Evolutionary conservation across 208 protist genomes (phyloP).

Genomic region (Acanthamoeba triangularis): DNA sequence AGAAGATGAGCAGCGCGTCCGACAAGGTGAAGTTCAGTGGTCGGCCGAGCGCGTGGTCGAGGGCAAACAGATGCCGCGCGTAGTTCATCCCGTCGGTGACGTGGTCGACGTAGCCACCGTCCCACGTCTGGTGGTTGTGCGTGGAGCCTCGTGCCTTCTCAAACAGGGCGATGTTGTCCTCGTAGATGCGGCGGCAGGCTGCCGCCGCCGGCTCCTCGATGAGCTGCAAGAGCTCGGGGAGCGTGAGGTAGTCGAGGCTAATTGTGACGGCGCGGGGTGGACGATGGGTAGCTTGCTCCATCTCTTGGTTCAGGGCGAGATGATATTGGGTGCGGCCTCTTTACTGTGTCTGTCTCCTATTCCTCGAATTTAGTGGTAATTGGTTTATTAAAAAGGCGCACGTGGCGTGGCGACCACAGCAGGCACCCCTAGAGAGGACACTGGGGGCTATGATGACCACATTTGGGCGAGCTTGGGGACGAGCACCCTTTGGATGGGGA

Average conservation of each 20-base stretch:
- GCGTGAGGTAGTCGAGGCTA: not conserved
- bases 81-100: constrained; percentile 62
- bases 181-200: constrained; percentile 1
- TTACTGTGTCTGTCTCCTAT: too few relatives aligned
- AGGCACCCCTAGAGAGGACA: too few relatives aligned
- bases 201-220: not conserved
- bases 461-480: constrained; percentile 45
- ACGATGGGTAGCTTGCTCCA: too few relatives aligned
- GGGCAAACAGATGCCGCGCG: constrained; percentile 1
- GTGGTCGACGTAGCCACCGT: constrained; percentile 33
- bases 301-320: too few relatives aligned
- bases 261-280: not conserved
- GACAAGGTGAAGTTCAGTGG: constrained; percentile 35
- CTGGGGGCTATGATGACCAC: too few relatives aligned
- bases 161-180: constrained; percentile 2
- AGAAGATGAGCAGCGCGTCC: constrained; percentile 36
- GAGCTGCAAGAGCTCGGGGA: not conserved
- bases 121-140: constrained; percentile 51
- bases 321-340: too few relatives aligned
- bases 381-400: too few relatives aligned
- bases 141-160: constrained; percentile 39
- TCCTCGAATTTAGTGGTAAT: too few relatives aligned
- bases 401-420: too few relatives aligned
- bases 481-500: constrained; percentile 4
- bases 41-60: constrained; percentile 32